Evolutionary conservation across 805 yeast genomes (phyloP).

Genomic region (Metschnikowia arizonensis): DNA sequence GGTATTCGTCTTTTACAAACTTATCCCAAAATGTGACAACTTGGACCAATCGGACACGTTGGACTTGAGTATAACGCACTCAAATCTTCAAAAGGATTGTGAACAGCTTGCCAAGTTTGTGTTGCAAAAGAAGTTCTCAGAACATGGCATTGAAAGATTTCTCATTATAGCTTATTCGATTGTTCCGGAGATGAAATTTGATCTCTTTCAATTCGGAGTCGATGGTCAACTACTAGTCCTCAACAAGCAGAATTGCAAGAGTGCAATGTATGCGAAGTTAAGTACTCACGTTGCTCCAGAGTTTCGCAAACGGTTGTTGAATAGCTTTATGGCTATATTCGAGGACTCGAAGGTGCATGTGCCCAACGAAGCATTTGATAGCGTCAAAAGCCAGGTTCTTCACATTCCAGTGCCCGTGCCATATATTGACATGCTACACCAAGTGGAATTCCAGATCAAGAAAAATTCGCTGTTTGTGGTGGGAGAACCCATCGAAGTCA

Average conservation of each 20-base stretch:
- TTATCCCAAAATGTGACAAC: conserved; percentile 28
- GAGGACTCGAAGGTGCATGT: background rate
- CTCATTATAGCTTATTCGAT: conserved; percentile 17
- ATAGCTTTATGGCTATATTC: conserved; percentile 3
- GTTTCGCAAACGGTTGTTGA: conserved; percentile 12
- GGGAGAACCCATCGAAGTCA: conserved; percentile 57
- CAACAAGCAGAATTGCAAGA: conserved; percentile 19
- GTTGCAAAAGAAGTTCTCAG: conserved; percentile 3
- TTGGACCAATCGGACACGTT: conserved; percentile 32
- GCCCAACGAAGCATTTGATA: conserved; percentile 1
- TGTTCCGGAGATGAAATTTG: conserved; percentile 22
- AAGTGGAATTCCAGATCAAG: conserved; percentile 43
- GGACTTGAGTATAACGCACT: conserved; percentile 42
- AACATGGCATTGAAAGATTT: conserved; percentile 18
- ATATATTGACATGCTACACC: conserved; percentile 54
- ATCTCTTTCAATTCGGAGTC: conserved; percentile 30
- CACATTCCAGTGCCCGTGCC: conserved; percentile 62
- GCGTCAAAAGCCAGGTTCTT: conserved; percentile 19
- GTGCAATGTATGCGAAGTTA: conserved; percentile 6
- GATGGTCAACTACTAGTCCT: conserved; percentile 17
- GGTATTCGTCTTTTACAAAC: conserved; percentile 54
- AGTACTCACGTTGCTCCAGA: conserved; percentile 6
- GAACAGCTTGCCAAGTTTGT: conserved; percentile 13
- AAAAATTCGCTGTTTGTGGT: conserved; percentile 45
- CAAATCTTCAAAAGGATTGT: conserved; percentile 47